Conservation (phyloP, 768 basidiomycete genomes). For the Mycena galericulata region DNA sequence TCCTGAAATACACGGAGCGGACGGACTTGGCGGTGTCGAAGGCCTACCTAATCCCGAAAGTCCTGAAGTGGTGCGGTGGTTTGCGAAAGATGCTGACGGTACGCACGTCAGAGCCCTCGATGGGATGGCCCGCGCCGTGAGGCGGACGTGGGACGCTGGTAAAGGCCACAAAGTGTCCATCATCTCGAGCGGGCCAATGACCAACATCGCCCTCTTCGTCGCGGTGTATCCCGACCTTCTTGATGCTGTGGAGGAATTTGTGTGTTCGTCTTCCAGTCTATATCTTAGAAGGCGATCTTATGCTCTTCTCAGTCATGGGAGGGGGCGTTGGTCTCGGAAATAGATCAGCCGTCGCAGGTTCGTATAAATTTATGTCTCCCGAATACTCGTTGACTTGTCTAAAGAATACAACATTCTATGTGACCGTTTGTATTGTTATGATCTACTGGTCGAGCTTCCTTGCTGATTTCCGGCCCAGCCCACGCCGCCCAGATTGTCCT, state of each 20-base stretch:
- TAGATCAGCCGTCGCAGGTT: conserved; percentile 79
- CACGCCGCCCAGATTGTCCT: conserved; percentile 89
- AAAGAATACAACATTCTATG: conserved; percentile 85
- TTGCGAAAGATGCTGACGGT: conserved; percentile 59
- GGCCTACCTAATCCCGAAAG: conserved; percentile 69
- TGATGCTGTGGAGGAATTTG: conserved; percentile 73
- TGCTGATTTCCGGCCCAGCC: conserved; percentile 52
- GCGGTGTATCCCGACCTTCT: conserved; percentile 64
- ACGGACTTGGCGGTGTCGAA: conserved; percentile 88
- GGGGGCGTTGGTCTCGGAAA: conserved; percentile 91
- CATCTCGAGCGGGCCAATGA: conserved; percentile 87
- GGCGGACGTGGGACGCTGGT: conserved; percentile 67
- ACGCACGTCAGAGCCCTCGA: conserved; percentile 67
- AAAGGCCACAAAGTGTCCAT: conserved; percentile 72
- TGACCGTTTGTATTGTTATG: conserved; percentile 69
- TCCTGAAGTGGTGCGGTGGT: conserved; percentile 61
- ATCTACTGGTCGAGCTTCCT: background rate
- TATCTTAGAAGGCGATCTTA: conserved; percentile 55
- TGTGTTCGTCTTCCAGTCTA: conserved; percentile 49
- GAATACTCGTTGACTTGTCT: background rate
- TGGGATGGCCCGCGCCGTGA: conserved; percentile 72
- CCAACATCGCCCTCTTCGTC: conserved; percentile 81
- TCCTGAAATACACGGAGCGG: conserved; percentile 84
- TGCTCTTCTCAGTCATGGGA: conserved; percentile 71
- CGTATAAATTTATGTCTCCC: conserved; percentile 14